Evolutionary conservation across 192 early-diverging fungal genomes (phyloP).

Genomic region (Thoreauomyces humboldtii): DNA sequence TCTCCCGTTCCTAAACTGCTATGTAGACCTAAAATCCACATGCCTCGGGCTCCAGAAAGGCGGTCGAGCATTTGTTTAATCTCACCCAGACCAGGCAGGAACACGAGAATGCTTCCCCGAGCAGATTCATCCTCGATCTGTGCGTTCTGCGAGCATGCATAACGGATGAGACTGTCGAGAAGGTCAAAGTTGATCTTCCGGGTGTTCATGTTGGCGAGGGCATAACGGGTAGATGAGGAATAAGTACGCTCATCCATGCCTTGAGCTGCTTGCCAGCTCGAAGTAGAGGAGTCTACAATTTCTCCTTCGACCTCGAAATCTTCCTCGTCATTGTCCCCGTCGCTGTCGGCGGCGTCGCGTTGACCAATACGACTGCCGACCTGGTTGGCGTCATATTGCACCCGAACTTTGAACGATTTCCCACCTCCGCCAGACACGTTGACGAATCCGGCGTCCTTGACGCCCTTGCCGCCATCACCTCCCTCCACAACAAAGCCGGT

Average conservation of each 20-base stretch:
- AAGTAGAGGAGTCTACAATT: background rate
- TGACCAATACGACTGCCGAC: background rate
- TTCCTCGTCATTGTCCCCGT: conserved; percentile 11
- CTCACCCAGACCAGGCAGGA: conserved; percentile 61
- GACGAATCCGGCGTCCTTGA: conserved; percentile 32
- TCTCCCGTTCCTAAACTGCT: conserved; percentile 59
- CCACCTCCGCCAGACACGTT: conserved; percentile 48
- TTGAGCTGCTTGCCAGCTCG: background rate
- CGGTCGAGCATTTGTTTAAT: conserved; percentile 60
- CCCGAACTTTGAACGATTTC: conserved; percentile 19
- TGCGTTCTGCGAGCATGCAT: conserved; percentile 22
- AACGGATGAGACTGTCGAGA: conserved; percentile 40
- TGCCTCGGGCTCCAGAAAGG: conserved; percentile 41
- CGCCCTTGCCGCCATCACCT: conserved; percentile 38
- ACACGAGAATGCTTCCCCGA: conserved; percentile 66
- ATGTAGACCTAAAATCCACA: conserved; percentile 54
- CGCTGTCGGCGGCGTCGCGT: background rate
- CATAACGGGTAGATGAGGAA: conserved; percentile 16
- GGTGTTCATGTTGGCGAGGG: conserved; percentile 50
- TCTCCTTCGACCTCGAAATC: conserved; percentile 20
- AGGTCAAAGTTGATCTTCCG: conserved; percentile 57
- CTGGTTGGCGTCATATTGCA: background rate
- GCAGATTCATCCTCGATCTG: conserved; percentile 2
- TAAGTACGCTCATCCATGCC: background rate
- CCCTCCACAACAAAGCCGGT: conserved; percentile 40